A percentile compares a stretch with the other conserved stretches of the same genome.
Conservation (phyloP, 164 flowering plant genomes). For the Platanus orientalis region DNA sequence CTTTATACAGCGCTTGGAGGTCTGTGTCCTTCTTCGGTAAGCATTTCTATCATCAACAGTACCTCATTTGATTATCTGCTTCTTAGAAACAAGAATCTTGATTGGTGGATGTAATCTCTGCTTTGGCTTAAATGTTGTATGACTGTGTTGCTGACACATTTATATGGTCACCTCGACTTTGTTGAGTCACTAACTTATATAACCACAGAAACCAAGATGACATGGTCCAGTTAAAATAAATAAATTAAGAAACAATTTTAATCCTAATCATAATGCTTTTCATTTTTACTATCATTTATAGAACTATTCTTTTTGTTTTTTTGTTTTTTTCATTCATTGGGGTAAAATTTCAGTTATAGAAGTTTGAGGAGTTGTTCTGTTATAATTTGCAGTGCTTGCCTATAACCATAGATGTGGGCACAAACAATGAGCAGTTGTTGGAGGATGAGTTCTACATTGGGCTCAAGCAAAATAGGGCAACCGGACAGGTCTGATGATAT, state of each 20-base stretch:
- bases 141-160: neutral
- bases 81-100: neutral
- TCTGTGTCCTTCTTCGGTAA: conserved; percentile 78
- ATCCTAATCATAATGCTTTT: neutral
- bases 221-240: neutral
- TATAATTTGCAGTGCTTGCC: conserved; percentile 69
- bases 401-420: conserved; percentile 85
- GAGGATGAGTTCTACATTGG: conserved; percentile 88
- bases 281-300: neutral
- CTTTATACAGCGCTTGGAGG: conserved; percentile 88
- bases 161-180: neutral
- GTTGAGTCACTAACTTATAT: neutral
- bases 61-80: neutral
- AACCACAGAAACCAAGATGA: neutral
- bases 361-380: neutral
- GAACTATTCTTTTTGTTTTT: too few species aligned
- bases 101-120: neutral
- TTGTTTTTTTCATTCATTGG: too few species aligned
- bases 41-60: conserved; percentile 10
- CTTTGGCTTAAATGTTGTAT: neutral
- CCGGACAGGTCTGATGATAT: conserved; percentile 70
- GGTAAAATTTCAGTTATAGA: neutral
- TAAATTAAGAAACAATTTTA: neutral
- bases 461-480: conserved; percentile 69
- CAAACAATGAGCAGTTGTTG: conserved; percentile 69